phyloP scores from a whole-genome alignment of 2,329 filamentous ascomycete species.

The Diaporthe capsici region DNA sequence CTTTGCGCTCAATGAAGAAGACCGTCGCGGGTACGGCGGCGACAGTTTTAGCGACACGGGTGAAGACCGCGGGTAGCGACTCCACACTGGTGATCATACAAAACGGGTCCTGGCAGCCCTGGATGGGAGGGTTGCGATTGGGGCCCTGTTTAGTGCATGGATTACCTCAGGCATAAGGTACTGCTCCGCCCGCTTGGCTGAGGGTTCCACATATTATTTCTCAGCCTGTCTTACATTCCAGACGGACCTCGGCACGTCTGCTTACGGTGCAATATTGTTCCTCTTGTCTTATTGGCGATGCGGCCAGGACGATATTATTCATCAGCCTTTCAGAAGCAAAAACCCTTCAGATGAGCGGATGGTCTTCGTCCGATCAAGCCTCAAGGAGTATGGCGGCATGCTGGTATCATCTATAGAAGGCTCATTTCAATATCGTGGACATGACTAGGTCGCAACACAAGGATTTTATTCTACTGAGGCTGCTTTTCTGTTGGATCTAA shows the following conservation, averaged over 20 bases:
- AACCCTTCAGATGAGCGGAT: background rate
- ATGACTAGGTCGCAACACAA: background rate
- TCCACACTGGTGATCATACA: constrained; percentile 26
- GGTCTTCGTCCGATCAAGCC: background rate
- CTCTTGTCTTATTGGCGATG: background rate
- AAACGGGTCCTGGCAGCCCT: background rate
- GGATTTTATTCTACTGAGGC: background rate
- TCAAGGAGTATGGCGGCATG: constrained; percentile 7
- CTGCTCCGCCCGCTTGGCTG: constrained; percentile 22
- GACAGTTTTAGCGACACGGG: background rate
- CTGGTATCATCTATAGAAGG: background rate
- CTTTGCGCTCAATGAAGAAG: background rate
- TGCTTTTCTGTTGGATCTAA: background rate
- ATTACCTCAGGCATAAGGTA: background rate
- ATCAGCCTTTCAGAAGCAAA: background rate
- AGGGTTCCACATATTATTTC: constrained; percentile 5
- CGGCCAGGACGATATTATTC: background rate
- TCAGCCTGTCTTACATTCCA: constrained; percentile 13
- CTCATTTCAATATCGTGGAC: background rate
- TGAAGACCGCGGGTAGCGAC: background rate
- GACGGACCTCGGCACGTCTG: background rate
- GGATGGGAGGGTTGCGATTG: constrained; percentile 21
- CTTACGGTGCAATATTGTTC: background rate
- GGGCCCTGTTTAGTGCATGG: constrained; percentile 24
- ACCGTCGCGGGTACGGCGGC: background rate